Evolutionary conservation across 257 asterid genomes (phyloP).

Genomic region (Solanum pennellii): DNA sequence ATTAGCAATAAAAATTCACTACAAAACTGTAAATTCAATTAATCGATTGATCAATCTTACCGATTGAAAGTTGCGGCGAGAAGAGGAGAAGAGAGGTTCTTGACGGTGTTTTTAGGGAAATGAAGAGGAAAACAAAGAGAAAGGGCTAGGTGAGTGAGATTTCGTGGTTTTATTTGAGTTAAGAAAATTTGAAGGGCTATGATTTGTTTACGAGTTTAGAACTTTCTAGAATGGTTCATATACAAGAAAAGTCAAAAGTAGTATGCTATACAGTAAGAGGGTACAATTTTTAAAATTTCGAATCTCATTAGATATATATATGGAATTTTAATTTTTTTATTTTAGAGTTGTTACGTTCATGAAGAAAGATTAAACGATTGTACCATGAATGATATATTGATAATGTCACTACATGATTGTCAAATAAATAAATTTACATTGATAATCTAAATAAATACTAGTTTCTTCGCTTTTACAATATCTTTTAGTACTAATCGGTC

Average conservation of each 20-base stretch:
- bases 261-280: neutral
- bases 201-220: neutral
- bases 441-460: neutral
- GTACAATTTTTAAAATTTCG: rapidly evolving
- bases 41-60: neutral
- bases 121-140: neutral
- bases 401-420: neutral
- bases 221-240: neutral
- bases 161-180: neutral
- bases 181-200: neutral
- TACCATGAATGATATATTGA: too few relatives aligned
- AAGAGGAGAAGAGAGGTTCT: neutral
- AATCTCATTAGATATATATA: too few relatives aligned
- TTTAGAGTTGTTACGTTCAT: too few relatives aligned
- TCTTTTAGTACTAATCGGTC: neutral
- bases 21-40: neutral
- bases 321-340: too few relatives aligned
- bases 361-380: too few relatives aligned
- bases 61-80: neutral
- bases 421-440: neutral
- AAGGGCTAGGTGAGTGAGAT: neutral
- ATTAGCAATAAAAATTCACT: neutral
- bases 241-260: neutral
- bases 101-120: neutral
- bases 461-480: conserved; percentile 13